Evolutionary conservation across 345 rosid species (phyloP).

Genomic region (Heritiera fomes): DNA sequence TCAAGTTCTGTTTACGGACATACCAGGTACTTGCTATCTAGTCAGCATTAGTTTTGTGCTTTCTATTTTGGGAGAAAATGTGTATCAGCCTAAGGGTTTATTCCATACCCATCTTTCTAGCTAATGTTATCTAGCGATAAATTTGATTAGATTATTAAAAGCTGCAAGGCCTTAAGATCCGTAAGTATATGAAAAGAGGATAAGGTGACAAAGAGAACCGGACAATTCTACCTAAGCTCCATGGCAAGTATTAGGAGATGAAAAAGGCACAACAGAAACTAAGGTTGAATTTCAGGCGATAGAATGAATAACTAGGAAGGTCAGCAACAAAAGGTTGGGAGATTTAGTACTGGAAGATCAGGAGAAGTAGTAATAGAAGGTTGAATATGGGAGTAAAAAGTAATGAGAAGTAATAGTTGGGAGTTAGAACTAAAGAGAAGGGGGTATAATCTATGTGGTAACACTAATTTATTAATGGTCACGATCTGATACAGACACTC

Average conservation of each 20-base stretch:
- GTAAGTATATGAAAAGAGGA: not conserved
- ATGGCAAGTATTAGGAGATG: no score
- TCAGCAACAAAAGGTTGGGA: not conserved
- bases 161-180: not conserved
- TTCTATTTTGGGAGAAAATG: not conserved
- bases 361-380: not conserved
- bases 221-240: not conserved
- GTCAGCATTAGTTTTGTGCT: not conserved
- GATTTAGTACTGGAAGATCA: not conserved
- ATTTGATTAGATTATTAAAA: not conserved
- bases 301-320: not conserved
- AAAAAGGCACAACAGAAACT: no score
- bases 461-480: not conserved
- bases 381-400: not conserved
- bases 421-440: no score
- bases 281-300: not conserved
- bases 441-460: not conserved
- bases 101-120: not conserved
- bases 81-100: not conserved
- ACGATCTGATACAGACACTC: not conserved
- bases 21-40: not conserved
- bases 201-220: no score
- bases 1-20: not conserved
- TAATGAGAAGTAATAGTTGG: not conserved
- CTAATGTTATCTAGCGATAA: not conserved